Percentiles rank a stretch among this genome's conserved stretches.
phyloP scores from a whole-genome alignment of 2,329 filamentous ascomycete genomes.

The Ascomycota sp. region DNA sequence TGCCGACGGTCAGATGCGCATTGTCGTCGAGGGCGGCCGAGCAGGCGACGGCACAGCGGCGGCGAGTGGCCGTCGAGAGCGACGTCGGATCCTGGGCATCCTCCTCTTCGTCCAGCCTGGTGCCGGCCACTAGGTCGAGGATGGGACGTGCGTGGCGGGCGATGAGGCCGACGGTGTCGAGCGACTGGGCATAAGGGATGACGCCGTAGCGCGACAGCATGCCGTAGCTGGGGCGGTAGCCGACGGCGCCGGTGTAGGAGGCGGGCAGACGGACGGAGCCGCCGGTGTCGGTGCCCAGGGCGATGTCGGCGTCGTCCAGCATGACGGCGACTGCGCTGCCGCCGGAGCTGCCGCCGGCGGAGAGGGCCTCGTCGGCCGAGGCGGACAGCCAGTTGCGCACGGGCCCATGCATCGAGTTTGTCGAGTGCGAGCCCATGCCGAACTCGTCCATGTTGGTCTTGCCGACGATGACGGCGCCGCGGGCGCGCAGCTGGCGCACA shows the following conservation, averaged over 20 bases:
- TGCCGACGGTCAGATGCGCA: constrained; percentile 25
- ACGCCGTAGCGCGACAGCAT: constrained; percentile 72
- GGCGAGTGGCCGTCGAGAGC: constrained; percentile 34
- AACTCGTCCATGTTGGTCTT: constrained; percentile 95
- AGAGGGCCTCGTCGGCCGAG: constrained; percentile 22
- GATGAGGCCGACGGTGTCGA: constrained; percentile 75
- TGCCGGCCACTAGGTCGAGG: constrained; percentile 29
- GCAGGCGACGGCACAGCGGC: constrained; percentile 17
- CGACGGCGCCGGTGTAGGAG: constrained; percentile 64
- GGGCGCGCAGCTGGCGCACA: constrained; percentile 41
- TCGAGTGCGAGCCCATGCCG: constrained; percentile 79
- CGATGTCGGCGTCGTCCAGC: constrained; percentile 33
- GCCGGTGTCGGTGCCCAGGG: constrained; percentile 83
- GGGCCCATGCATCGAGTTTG: constrained; percentile 45
- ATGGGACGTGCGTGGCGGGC: constrained; percentile 32
- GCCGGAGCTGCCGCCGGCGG: constrained; percentile 78
- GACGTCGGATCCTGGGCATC: constrained; percentile 62
- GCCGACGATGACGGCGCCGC: constrained; percentile 43
- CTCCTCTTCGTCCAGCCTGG: constrained; percentile 25
- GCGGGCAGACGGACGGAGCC: constrained; percentile 76
- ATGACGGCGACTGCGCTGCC: constrained; percentile 78
- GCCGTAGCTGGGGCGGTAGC: constrained; percentile 85
- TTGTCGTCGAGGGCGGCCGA: constrained; percentile 8
- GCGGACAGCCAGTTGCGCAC: constrained; percentile 31
- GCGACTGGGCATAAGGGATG: constrained; percentile 76